Percentiles rank a stretch among this genome's conserved stretches.
Evolutionary conservation across 1,139 yeast species (phyloP).

Genomic region (Debaryomyces coudertii): DNA sequence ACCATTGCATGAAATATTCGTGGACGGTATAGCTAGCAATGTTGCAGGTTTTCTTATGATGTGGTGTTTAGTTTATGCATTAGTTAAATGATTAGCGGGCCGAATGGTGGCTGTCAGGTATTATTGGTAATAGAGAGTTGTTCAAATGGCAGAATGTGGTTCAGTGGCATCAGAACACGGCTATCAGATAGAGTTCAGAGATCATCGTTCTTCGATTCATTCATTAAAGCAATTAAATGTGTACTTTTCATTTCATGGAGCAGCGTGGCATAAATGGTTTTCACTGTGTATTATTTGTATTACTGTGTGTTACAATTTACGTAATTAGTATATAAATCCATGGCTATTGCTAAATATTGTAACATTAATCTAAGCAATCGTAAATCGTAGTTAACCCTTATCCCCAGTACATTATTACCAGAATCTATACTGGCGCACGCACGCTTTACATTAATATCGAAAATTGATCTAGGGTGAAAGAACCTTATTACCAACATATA

Average conservation of each 20-base stretch:
- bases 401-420: not conserved
- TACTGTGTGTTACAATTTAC: too few relatives aligned
- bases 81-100: constrained; percentile 37
- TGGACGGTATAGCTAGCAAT: constrained; percentile 59
- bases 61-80: constrained; percentile 82
- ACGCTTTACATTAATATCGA: constrained; percentile 1
- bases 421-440: not conserved
- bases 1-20: constrained; percentile 59
- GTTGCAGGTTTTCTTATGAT: constrained; percentile 75
- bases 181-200: too few relatives aligned
- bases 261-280: too few relatives aligned
- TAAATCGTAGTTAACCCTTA: not conserved
- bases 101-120: not conserved
- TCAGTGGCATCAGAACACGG: not conserved
- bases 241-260: too few relatives aligned
- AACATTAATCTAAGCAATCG: not conserved
- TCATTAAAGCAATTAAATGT: too few relatives aligned
- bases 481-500: not conserved
- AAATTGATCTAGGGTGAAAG: constrained; percentile 4
- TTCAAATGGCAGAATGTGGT: not conserved
- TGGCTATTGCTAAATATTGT: not conserved
- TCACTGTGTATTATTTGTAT: too few relatives aligned
- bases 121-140: not conserved
- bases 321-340: too few relatives aligned
- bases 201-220: too few relatives aligned